Evolutionary conservation across 208 protist species (phyloP).

Genomic region (Wallacemonas collosoma): DNA sequence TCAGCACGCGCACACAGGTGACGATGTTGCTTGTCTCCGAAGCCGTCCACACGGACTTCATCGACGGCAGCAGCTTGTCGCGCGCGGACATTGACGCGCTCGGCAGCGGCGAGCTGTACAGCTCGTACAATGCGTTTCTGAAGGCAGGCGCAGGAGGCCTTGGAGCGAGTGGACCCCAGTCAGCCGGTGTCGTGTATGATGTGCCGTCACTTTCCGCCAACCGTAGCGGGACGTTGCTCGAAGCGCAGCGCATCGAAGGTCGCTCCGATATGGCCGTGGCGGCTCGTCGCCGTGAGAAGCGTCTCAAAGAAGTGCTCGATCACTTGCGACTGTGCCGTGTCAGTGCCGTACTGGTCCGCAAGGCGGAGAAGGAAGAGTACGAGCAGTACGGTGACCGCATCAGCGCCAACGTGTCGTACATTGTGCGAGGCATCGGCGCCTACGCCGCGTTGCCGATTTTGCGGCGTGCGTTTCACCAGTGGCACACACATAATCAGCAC

Average conservation of each 20-base stretch:
- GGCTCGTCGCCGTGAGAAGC: conserved; percentile 36
- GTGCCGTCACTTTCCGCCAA: not conserved
- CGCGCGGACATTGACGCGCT: not conserved
- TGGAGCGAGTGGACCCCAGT: too few species aligned
- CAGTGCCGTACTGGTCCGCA: conserved; percentile 54
- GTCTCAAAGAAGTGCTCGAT: conserved; percentile 47
- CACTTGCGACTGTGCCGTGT: conserved; percentile 49
- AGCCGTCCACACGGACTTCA: not conserved
- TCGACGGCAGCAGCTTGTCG: not conserved
- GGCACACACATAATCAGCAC: conserved; percentile 43
- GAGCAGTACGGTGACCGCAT: conserved; percentile 43
- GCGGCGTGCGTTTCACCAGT: conserved; percentile 43
- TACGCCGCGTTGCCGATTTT: conserved; percentile 35
- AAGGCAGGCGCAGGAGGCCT: too few species aligned
- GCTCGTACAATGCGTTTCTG: not conserved
- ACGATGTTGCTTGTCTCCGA: conserved; percentile 31
- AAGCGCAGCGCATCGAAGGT: conserved; percentile 44
- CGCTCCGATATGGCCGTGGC: conserved; percentile 36
- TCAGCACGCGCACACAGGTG: conserved; percentile 36
- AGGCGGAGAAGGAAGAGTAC: conserved; percentile 66
- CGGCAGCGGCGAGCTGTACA: not conserved
- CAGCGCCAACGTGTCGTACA: conserved; percentile 31
- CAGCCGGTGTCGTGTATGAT: not conserved
- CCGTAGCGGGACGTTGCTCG: not conserved
- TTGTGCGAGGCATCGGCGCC: conserved; percentile 46